phyloP scores from a whole-genome alignment of 208 protist species.

The Phytomonas serpens region DNA sequence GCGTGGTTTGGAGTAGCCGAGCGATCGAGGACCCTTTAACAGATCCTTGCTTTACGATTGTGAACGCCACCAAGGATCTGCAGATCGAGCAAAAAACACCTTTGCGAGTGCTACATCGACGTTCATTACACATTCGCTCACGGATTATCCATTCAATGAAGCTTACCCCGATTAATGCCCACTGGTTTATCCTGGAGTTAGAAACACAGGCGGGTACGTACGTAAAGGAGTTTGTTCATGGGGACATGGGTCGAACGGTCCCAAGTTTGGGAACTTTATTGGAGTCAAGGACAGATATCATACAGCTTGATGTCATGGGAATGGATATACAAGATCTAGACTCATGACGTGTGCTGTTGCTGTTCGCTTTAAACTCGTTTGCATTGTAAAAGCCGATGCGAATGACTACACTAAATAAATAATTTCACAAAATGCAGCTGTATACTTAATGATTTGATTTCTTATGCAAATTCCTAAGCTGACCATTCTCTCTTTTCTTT shows the following conservation, averaged over 20 bases:
- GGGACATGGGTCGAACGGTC: constrained; percentile 92
- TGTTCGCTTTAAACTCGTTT: not conserved
- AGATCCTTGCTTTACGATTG: constrained; percentile 28
- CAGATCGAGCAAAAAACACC: constrained; percentile 85
- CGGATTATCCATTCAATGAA: constrained; percentile 81
- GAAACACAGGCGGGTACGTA: constrained; percentile 95
- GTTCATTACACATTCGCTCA: constrained; percentile 67
- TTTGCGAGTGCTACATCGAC: constrained; percentile 93
- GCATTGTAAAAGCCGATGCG: not conserved
- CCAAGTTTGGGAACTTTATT: constrained; percentile 85
- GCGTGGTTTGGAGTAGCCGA: constrained; percentile 74
- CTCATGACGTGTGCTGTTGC: not conserved
- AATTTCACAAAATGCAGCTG: not conserved
- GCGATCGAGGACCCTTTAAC: constrained; percentile 31
- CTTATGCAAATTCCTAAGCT: not conserved
- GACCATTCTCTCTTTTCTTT: constrained; percentile 7
- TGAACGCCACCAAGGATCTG: constrained; percentile 46
- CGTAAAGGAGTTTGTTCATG: constrained; percentile 98
- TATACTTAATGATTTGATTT: not conserved
- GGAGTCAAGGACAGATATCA: constrained; percentile 72
- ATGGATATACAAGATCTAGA: constrained; percentile 73
- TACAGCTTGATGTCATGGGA: constrained; percentile 95
- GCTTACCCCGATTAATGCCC: constrained; percentile 58
- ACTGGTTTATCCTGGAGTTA: constrained; percentile 89
- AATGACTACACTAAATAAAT: not conserved